These are phyloP conservation scores for Candida awuae DNA, from an alignment of 805 yeast genomes.

Conservation along the genomic window DNA sequence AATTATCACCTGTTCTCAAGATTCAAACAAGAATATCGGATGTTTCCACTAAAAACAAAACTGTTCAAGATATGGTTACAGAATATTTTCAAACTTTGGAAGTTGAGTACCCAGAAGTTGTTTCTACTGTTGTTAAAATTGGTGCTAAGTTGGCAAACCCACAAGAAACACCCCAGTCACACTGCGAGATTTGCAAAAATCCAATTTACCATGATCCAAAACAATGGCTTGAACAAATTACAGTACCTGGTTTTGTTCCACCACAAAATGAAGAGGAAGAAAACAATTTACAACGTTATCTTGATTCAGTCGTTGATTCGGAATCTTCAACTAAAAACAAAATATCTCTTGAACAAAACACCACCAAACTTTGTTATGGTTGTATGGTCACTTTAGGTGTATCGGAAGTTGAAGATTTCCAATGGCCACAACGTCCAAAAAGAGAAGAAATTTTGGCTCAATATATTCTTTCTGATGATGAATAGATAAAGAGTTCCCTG, in stretches of 20 bases:
- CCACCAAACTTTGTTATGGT: constrained; percentile 59
- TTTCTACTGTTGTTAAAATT: constrained; percentile 86
- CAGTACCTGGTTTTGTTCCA: constrained; percentile 50
- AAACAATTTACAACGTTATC: constrained; percentile 22
- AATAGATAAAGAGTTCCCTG: neutral
- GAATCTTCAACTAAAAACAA: neutral
- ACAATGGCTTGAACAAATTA: constrained; percentile 60
- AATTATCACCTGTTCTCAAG: constrained; percentile 20
- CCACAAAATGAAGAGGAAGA: constrained; percentile 37
- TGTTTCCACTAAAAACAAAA: constrained; percentile 57
- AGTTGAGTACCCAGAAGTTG: constrained; percentile 75
- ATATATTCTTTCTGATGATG: constrained; percentile 14
- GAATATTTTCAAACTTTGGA: constrained; percentile 69
- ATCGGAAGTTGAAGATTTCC: constrained; percentile 21
- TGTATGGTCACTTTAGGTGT: constrained; percentile 59
- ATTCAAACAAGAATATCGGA: constrained; percentile 9
- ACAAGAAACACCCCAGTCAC: constrained; percentile 11
- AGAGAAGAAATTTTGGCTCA: constrained; percentile 25
- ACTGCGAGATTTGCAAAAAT: constrained; percentile 52
- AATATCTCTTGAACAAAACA: neutral
- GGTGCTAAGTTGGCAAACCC: constrained; percentile 68
- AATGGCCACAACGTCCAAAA: constrained; percentile 25
- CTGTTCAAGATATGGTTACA: constrained; percentile 71
- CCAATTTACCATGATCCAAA: constrained; percentile 50
- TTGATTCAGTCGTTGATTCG: constrained; percentile 6